Evolutionary conservation across 345 rosid genomes (phyloP).

Genomic region (Eucalyptus curtisii): DNA sequence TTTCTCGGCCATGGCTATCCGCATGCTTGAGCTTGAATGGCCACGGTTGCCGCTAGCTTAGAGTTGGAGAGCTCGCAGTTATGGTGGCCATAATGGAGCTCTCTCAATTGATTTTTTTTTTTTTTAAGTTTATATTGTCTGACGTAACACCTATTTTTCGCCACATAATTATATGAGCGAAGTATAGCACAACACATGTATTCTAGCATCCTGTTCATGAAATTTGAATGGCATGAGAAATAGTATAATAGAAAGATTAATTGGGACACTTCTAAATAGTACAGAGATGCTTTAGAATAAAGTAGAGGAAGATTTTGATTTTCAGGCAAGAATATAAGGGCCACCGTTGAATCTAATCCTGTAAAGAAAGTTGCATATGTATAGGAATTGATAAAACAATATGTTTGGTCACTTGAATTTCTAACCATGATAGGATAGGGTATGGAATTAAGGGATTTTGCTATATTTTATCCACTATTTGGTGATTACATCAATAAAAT

Average conservation of each 20-base stretch:
- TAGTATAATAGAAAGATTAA: not conserved
- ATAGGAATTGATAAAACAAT: not conserved
- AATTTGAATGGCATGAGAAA: not conserved
- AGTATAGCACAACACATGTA: not conserved
- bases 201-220: not conserved
- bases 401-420: too few relatives aligned
- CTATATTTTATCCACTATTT: too few relatives aligned
- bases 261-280: not conserved
- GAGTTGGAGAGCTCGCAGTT: not conserved
- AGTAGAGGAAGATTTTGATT: not conserved
- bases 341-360: not conserved
- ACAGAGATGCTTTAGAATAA: not conserved
- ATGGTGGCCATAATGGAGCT: not conserved
- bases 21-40: not conserved
- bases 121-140: not conserved
- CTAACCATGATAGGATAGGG: accelerated
- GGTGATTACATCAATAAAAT: too few relatives aligned
- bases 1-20: not conserved
- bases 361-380: not conserved
- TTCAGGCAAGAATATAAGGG: not conserved
- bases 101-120: not conserved
- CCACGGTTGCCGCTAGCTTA: not conserved
- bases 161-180: not conserved
- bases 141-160: not conserved
- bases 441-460: too few relatives aligned